Conservation (phyloP, 1,139 yeast species). For the Debaryomycetaceae sp. region DNA sequence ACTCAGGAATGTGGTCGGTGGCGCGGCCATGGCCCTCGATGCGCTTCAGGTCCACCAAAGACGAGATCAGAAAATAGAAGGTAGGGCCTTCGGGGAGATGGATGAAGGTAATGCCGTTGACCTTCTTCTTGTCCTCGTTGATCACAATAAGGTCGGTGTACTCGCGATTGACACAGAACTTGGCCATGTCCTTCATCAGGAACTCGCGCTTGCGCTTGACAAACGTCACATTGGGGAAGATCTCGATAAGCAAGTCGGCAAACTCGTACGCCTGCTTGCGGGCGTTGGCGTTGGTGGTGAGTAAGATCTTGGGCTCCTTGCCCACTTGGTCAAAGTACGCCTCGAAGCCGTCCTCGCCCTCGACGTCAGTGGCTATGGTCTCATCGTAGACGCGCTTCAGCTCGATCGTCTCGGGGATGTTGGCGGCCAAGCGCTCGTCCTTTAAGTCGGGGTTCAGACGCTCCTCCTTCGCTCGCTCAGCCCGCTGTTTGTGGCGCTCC, state of each 20-base stretch:
- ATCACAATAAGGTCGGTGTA: conserved; percentile 84
- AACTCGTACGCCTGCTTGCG: conserved; percentile 85
- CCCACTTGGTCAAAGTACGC: conserved; percentile 55
- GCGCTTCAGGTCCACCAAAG: conserved; percentile 68
- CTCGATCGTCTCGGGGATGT: conserved; percentile 86
- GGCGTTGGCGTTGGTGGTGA: conserved; percentile 87
- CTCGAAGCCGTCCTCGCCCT: conserved; percentile 80
- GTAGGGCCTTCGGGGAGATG: conserved; percentile 96
- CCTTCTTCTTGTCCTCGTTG: conserved; percentile 89
- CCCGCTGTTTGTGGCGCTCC: conserved; percentile 70
- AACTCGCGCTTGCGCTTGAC: conserved; percentile 84
- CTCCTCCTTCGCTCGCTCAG: conserved; percentile 79
- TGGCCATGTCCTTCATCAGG: conserved; percentile 80
- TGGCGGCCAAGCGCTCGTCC: conserved; percentile 72
- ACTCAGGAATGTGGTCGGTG: conserved; percentile 87
- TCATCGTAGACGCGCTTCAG: conserved; percentile 87
- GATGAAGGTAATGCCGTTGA: conserved; percentile 86
- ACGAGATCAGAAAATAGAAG: conserved; percentile 82
- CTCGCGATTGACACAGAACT: conserved; percentile 73
- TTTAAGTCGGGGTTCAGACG: conserved; percentile 74
- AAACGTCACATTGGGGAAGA: conserved; percentile 81
- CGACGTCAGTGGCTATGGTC: conserved; percentile 68
- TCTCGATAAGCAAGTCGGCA: conserved; percentile 80
- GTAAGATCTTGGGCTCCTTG: conserved; percentile 68
- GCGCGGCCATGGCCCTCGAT: conserved; percentile 88